Evolutionary conservation across 108 stramenopile genomes (phyloP), one percentile per base, ranked within the genome.

Genomic region (Conticribra weissflogii): DNA sequence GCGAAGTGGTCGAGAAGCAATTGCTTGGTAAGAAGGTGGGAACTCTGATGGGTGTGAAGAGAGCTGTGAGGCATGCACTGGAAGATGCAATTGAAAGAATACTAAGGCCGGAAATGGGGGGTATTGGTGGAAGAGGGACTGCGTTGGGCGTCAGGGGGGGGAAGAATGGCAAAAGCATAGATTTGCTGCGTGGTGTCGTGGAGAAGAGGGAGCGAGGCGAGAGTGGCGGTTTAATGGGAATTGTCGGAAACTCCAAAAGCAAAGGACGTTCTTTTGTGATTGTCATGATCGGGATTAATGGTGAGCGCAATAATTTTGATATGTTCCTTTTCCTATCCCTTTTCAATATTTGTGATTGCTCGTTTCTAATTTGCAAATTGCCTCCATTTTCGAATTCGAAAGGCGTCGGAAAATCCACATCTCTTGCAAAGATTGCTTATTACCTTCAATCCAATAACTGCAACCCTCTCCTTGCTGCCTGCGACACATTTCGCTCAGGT

Each of bases 401-500:
- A 67, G 85, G 86, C 0, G 86, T 89, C 69, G 87, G 93, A 17
- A 97, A 97, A 74, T 89, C 88, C 15, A 98, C 97, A 15, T 87
- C 90, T 19, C 77, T 98, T 44, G 96, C 95, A 55, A 98, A 98
- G 68, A 73, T 97, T 69, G 96, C 97, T 0, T 87, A 89, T 57
- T 89, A 93, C 48, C 68, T 97, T 17, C 81, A 89, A 65, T 59
- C 65, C 33, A 88, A 94, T 16, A 89, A 90, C 27, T 93, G 91
- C 78, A 76, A 78, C 18, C 92, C 92, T 19, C 68, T 93, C 9
- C 68, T 98, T 29, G 97, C 96, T 23, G 98, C 98, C 4, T 97
- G 97, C 58, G 98, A 99, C 76, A 98, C 98, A n/a, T 99, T 98
- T 77, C 90, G 98, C 9, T 88, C 89, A 17, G 98, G 98, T 17